Evolutionary conservation across 139 green algal species (phyloP), one percentile per base, ranked within the genome.

Genomic region (Chlamydomonas asymmetrica): DNA sequence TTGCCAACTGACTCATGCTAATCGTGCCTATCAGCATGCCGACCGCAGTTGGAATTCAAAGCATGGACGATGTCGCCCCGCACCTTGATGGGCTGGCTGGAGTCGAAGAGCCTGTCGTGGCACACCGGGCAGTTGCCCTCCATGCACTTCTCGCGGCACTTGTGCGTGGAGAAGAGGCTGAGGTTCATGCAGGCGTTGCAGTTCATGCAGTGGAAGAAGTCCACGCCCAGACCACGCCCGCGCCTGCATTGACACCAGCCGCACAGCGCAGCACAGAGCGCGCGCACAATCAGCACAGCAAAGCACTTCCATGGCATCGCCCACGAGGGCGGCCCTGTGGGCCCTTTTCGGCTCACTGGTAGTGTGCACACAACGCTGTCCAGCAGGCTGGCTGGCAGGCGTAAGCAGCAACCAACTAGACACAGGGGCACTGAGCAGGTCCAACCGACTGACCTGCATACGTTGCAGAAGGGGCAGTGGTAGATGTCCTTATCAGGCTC

Each of bases 381-480:
- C n/a, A n/a, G n/a, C n/a, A n/a, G n/a, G n/a, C n/a, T n/a, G n/a
- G n/a, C n/a, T n/a, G n/a, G n/a, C n/a, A n/a, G n/a, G n/a, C n/a
- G n/a, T n/a, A n/a, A n/a, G n/a, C n/a, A n/a, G n/a, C n/a, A n/a
- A n/a, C n/a, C n/a, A n/a, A n/a, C n/a, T n/a, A n/a, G n/a, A n/a
- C n/a, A n/a, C n/a, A n/a, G n/a, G n/a, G n/a, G n/a, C n/a, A n/a
- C n/a, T n/a, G n/a, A n/a, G n/a, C n/a, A n/a, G n/a, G n/a, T n/a
- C n/a, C n/a, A n/a, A n/a, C n/a, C n/a, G n/a, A n/a, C 63, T 40
- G 60, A 56, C 85, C 71, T 79, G 85, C 94, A 99, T 64, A 99
- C 89, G 83, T 99, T 99, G 92, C 96, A 99, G 87, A 98, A 99
- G 50, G 93, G 96, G 88, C 96, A 99, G 89, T 99, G 96, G 88